Percentiles rank a stretch among this genome's conserved stretches.
These are phyloP conservation scores for Xerocomellus intermedius DNA, from an alignment of 768 basidiomycete species.

Conservation along the genomic window DNA sequence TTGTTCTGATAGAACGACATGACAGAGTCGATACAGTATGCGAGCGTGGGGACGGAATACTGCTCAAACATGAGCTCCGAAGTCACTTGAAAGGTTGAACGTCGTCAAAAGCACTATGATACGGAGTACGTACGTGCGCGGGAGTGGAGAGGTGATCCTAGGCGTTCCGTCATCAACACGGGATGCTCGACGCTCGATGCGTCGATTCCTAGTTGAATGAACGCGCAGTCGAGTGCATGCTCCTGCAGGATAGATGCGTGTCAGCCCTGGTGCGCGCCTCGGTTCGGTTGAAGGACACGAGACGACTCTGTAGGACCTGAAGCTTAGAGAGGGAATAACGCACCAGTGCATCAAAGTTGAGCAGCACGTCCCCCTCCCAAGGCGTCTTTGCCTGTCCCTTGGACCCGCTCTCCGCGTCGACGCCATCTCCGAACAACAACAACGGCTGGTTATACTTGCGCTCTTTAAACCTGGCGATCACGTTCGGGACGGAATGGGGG, in stretches of 20 bases:
- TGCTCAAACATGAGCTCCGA: constrained; percentile 96
- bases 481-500: constrained; percentile 66
- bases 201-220: constrained; percentile 83
- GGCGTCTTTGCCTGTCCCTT: constrained; percentile 75
- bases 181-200: constrained; percentile 78
- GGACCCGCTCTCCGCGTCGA: constrained; percentile 84
- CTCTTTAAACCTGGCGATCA: constrained; percentile 87
- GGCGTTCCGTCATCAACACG: constrained; percentile 88
- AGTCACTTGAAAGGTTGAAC: constrained; percentile 57
- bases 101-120: not conserved
- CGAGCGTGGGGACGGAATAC: constrained; percentile 80
- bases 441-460: constrained; percentile 78
- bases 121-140: constrained; percentile 61
- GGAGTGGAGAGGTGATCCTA: constrained; percentile 87
- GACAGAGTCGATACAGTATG: constrained; percentile 86
- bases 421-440: constrained; percentile 84
- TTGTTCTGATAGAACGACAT: constrained; percentile 92
- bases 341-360: constrained; percentile 93
- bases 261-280: not conserved
- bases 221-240: constrained; percentile 89
- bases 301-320: not conserved
- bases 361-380: constrained; percentile 92
- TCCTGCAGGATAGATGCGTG: constrained; percentile 59
- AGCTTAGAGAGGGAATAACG: constrained; percentile 31
- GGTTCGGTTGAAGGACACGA: not conserved